Base-by-base conservation (phyloP, 305 asterid species). In the Salvia sclarea region DNA sequence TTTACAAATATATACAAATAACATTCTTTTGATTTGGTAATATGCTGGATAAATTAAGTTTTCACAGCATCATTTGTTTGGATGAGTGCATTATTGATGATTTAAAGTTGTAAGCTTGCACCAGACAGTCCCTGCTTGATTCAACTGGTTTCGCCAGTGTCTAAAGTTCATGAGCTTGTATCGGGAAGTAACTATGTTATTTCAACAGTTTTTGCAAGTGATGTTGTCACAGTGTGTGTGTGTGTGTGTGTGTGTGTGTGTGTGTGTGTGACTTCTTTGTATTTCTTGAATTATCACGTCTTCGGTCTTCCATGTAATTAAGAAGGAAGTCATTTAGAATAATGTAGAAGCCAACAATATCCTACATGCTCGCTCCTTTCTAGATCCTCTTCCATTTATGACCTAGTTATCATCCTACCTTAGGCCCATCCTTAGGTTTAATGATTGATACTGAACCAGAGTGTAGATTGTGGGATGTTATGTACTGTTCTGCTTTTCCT, bases 361-460 rank as follows among this genome's bases (percentile, higher is more conserved):
- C 48, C 6, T 20, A 54, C 45, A 48, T 16, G 52, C 24, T 17
- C 30, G 47, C 20, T 20, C 35, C 56, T 64, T 61, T 20, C 44
- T 58, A 38, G 35, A 22, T 38, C 49, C 53, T 38, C 66, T 69
- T 62, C 55, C 72, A 38, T 70, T 57, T 43, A 53, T 44, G 59
- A 25, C 59, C 64, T 40, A 38, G 68, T 66, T 50, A 38, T 44
- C 21, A 17, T 64, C 60, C 64, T 49, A 63, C 49, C 50, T 44
- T 56, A 54, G 18, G 50, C 44, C 37, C 2, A 35, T 52, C 35
- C 48, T 48, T 18, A 33, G 35, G 68, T 40, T 47, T 17, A 54
- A 49, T 17, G 21, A 21, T 44, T 33, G n/a, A 47, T 54, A 31
- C 45, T 53, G 48, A 54, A 13, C 35, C 30, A 56, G 55, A n/a